Conservation (phyloP, 495 filamentous ascomycete genomes). For the Glutinoglossum americanum region DNA sequence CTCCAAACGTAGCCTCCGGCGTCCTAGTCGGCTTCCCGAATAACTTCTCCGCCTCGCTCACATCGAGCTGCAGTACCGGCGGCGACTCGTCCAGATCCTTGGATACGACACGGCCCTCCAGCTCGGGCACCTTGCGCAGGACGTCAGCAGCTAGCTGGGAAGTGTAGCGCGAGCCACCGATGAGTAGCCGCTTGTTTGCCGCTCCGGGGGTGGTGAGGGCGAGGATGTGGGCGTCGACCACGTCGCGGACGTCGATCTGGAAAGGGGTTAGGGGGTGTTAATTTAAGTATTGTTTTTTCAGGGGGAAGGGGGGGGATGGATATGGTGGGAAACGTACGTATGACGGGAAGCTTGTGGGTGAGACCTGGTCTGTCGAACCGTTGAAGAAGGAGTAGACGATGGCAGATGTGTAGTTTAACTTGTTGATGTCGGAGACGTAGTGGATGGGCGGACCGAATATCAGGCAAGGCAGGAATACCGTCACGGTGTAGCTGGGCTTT, state of each 20-base stretch:
- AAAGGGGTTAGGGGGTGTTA: neutral
- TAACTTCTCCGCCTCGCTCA: constrained; percentile 24
- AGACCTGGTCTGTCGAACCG: constrained; percentile 23
- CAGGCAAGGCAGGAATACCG: constrained; percentile 35
- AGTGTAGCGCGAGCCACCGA: constrained; percentile 21
- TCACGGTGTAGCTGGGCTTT: constrained; percentile 27
- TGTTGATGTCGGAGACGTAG: constrained; percentile 11
- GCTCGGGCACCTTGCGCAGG: constrained; percentile 30
- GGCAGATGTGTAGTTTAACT: constrained; percentile 31
- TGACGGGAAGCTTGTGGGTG: constrained; percentile 18
- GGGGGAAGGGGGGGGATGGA: neutral
- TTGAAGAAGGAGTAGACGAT: constrained; percentile 24
- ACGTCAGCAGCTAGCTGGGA: constrained; percentile 20
- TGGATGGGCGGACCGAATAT: constrained; percentile 35
- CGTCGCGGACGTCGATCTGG: constrained; percentile 32
- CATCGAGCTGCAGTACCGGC: constrained; percentile 28
- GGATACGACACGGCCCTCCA: constrained; percentile 23
- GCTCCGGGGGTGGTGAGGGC: constrained; percentile 30
- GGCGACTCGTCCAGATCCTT: constrained; percentile 18
- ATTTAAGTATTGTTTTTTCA: neutral
- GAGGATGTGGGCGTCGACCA: constrained; percentile 31
- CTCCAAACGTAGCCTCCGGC: constrained; percentile 33
- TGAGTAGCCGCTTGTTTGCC: constrained; percentile 31
- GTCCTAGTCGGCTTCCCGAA: constrained; percentile 31
- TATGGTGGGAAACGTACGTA: constrained; percentile 17